Conservation (phyloP, 306 rosid species). For the Begonia fuchsioides region DNA sequence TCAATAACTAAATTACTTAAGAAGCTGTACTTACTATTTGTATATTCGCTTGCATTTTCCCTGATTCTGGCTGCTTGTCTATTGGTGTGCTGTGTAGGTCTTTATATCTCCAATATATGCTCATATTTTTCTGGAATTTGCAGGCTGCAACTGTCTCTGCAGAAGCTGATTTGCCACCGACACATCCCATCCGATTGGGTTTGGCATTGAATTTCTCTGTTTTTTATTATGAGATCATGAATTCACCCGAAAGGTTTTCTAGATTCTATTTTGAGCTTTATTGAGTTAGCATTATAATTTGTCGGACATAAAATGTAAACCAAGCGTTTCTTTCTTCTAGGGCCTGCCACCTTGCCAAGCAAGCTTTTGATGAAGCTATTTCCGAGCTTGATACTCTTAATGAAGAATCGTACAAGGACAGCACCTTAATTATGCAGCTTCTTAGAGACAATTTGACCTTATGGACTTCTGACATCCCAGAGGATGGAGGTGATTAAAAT, state of each 20-base stretch:
- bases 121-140: slow-evolving; percentile 1
- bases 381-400: slow-evolving; percentile 45
- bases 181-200: slow-evolving; percentile 72
- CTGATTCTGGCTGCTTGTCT: too few relatives aligned
- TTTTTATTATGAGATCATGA: slow-evolving; percentile 74
- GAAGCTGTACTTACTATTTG: too few relatives aligned
- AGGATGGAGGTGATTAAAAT: slow-evolving; percentile 46
- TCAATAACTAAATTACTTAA: too few relatives aligned
- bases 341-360: slow-evolving; percentile 66
- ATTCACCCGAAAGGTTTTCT: slow-evolving; percentile 62
- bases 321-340: slow-evolving; percentile 17
- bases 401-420: slow-evolving; percentile 69
- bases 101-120: too few relatives aligned
- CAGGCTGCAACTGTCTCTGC: slow-evolving; percentile 70
- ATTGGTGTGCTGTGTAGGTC: too few relatives aligned
- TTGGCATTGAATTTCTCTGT: slow-evolving; percentile 67
- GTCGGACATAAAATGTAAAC: not conserved
- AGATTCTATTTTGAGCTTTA: slow-evolving; percentile 1
- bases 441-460: slow-evolving; percentile 64
- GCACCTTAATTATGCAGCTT: slow-evolving; percentile 68
- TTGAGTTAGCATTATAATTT: not conserved
- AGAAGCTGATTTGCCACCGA: slow-evolving; percentile 63
- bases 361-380: slow-evolving; percentile 56
- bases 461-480: slow-evolving; percentile 69
- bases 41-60: too few relatives aligned